Evolutionary conservation across 148 eudicot species (phyloP), one percentile per base, ranked within the genome.

Genomic region (Arctostaphylos glauca): DNA sequence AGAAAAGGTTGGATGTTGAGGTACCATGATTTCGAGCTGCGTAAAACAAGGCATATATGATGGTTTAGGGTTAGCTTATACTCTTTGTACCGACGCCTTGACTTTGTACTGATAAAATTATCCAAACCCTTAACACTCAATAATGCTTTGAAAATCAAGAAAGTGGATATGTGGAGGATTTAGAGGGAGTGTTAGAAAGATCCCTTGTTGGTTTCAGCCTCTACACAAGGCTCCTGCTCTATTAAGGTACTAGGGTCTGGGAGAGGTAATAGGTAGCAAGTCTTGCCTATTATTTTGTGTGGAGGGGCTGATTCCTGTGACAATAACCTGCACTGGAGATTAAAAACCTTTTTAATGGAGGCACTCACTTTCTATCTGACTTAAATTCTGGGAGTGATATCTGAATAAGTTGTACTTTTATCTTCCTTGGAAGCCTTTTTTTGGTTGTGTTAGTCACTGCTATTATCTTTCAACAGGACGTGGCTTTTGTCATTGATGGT

Each of bases 401-500:
- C 38, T 62, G 68, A 21, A 23, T 23, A 9, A 38, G 68, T 62
- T 62, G 68, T 21, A n/a, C 41, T 43, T 14, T 2, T 74, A 74
- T 38, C 41, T 74, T 21, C 53, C 52, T 72, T 72, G 76, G 46
- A n/a, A 74, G 16, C 25, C 31, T 73, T 47, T 71, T 70, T 70
- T 38, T 66, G 1, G 9, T 25, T 25, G 23, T 23, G 15, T 47
- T 74, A 74, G 48, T 74, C 54, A 19, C 14, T 48, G 41, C 55
- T 74, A 0, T n/a, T 75, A 4, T 31, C 52, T 76, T 52, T 16
- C 12, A n/a, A 79, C 92, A 96, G 99, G 99, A 97, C 70, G 94
- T 93, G 74, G 99, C 99, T 76, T 94, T 97, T 88, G 96, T 97
- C 84, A 87, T 94, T 87, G 99, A 97, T 90, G 99, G 99, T 13